Evolutionary conservation across 345 rosid species (phyloP), one percentile per base, ranked within the genome.

Genomic region (Hypericum androsaemum): DNA sequence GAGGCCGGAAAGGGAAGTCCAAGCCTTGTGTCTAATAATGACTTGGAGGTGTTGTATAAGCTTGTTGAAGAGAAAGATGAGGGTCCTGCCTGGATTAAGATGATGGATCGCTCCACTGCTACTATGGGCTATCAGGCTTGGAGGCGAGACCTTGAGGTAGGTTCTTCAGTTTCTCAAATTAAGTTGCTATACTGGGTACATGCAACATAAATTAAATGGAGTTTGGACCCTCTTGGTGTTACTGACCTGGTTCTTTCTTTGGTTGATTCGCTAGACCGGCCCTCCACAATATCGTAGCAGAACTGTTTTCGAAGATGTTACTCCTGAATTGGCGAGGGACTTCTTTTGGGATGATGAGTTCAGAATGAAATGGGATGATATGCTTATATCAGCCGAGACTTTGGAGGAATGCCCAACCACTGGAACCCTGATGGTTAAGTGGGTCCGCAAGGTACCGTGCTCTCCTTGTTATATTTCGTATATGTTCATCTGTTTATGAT

Each of bases 301-400:
- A 41, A 87, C 95, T 12, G 76, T 92, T 50, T 92, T 74, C 63
- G 96, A 92, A 64, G 88, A 92, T 61, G 94, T 84, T 22, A 78
- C 80, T 37, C 96, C 98, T 37, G 96, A 92, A 75, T 47, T 77
- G 71, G 77, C 81, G 50, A 84, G 96, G 58, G 98, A 92, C 64
- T 87, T 92, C 80, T 92, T 92, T 56, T 92, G 96, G 98, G 98
- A 92, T 47, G 98, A 92, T 66, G 86, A 81, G 39, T 87, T 71
- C 62, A 77, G 98, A 44, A 5, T 60, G 41, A 71, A 81, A 55
- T 92, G 98, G 98, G 98, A 90, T 47, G 85, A 84, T 64, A 87
- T 90, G 98, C 79, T 90, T 51, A 14, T 82, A 59, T 58, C 55
- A 43, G 74, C 95, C 15, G 43, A 72, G 47, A 87, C 71, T 7